Percentiles rank a stretch among this genome's conserved stretches.
Conservation (phyloP, 1,284 basidiomycete species). For the Exobasidium cylindrosporum region DNA sequence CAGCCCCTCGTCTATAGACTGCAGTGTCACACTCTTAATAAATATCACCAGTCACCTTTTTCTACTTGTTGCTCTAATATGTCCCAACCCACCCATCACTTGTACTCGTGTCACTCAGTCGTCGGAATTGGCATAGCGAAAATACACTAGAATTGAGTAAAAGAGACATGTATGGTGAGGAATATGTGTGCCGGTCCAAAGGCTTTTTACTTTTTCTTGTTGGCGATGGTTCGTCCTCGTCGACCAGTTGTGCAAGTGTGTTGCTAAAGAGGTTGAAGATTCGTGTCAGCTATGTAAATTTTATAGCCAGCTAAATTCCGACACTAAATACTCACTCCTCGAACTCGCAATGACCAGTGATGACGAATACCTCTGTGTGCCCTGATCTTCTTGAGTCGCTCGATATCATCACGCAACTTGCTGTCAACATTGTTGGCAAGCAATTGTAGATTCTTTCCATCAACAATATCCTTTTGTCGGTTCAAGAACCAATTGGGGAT, state of each 20-base stretch:
- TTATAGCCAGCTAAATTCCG: neutral
- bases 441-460: conserved; percentile 95
- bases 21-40: too few relatives aligned
- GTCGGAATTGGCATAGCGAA: too few relatives aligned
- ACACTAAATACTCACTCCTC: conserved; percentile 70
- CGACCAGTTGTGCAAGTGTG: conserved; percentile 24
- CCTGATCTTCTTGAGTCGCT: conserved; percentile 98
- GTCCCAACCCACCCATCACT: too few relatives aligned
- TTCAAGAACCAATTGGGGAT: conserved; percentile 99
- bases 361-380: conserved; percentile 97
- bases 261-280: neutral
- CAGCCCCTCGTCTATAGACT: neutral
- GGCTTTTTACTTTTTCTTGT: conserved; percentile 53
- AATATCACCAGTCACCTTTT: too few relatives aligned
- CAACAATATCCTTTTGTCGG: conserved; percentile 96
- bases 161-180: too few relatives aligned
- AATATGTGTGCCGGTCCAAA: too few relatives aligned
- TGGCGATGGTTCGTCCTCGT: conserved; percentile 55
- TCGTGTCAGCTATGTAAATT: neutral
- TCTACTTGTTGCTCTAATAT: too few relatives aligned
- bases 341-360: conserved; percentile 83
- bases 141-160: too few relatives aligned
- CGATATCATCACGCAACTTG: conserved; percentile 96
- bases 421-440: conserved; percentile 97
- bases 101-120: too few relatives aligned